Percentiles rank a stretch among this genome's conserved stretches.
phyloP scores from a whole-genome alignment of 768 basidiomycete species.

The Suillus occidentalis region DNA sequence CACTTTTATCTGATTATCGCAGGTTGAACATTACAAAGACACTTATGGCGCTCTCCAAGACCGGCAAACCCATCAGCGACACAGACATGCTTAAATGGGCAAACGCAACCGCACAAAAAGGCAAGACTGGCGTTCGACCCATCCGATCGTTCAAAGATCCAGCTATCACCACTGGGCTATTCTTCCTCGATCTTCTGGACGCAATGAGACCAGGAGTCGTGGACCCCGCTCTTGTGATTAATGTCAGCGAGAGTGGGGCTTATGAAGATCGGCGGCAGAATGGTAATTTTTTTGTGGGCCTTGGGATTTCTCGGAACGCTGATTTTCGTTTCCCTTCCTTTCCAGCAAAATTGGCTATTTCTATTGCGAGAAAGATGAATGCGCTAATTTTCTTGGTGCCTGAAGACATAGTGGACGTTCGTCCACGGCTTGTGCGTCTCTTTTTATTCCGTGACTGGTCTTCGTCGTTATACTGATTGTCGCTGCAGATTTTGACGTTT shows the following conservation, averaged over 20 bases:
- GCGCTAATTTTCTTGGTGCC: constrained; percentile 95
- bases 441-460: background rate
- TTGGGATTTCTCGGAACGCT: background rate
- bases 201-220: constrained; percentile 93
- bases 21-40: constrained; percentile 92
- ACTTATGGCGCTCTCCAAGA: constrained; percentile 65
- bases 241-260: constrained; percentile 56
- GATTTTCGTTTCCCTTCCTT: constrained; percentile 2
- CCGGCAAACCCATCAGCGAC: constrained; percentile 86
- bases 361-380: constrained; percentile 97
- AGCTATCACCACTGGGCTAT: constrained; percentile 80
- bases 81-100: constrained; percentile 96
- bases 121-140: constrained; percentile 53
- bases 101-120: constrained; percentile 80
- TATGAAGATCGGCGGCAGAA: constrained; percentile 93
- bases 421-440: constrained; percentile 76
- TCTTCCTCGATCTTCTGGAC: constrained; percentile 92
- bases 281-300: constrained; percentile 49
- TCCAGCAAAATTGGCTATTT: constrained; percentile 93
- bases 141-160: constrained; percentile 97
- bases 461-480: background rate
- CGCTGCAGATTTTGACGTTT: constrained; percentile 83
- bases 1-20: background rate
- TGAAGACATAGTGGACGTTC: constrained; percentile 94
- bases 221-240: constrained; percentile 77